Base-by-base conservation (phyloP, 352 stramenopile species). In the Globisporangium parvum region DNA sequence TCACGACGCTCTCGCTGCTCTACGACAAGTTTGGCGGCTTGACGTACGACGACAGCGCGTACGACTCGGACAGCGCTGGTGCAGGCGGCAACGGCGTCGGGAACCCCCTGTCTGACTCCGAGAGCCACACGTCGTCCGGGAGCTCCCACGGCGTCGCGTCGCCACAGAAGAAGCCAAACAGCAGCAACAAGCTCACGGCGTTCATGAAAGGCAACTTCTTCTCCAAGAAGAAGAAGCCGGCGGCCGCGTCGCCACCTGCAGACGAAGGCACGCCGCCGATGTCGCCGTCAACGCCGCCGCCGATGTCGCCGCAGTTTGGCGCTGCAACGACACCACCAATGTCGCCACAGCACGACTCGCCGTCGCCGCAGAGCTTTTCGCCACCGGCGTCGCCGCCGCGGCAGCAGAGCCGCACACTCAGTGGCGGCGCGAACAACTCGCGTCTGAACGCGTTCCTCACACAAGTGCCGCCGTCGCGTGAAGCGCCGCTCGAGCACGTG, bases 191-290 rank as follows among this genome's bases (percentile, higher is more conserved):
- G 54, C 75, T 93, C 58, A 65, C 77, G 35, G 75, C 63, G 23
- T 91, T 93, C 62, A 91, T 92, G 83, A 93, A 90, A 47, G 70
- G 76, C 21, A 77, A 70, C 21, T 93, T 93, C 54, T 70, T 91
- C 53, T 67, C 59, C 10, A 71, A 80, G 51, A 93, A 90, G 65
- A 91, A 88, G 56, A 87, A 81, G 52, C 59, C 64, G 45, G 57
- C 65, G 20, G 51, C 47, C 28, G 37, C 60, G 17, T 65, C 72
- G 12, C 47, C 60, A 20, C 69, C 72, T 31, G 68, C 67, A 0
- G 66, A 73, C 8, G 59, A 85, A 28, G 71, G 77, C 42, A 93
- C 80, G 18, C 82, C 80, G 20, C 71, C 76, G 10, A 79, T 65
- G 51, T 66, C 62, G 21, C 71, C 71, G 55, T 42, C 75, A 4